Base-by-base conservation (phyloP, 768 basidiomycete species). In the Leccinum uliginosum region DNA sequence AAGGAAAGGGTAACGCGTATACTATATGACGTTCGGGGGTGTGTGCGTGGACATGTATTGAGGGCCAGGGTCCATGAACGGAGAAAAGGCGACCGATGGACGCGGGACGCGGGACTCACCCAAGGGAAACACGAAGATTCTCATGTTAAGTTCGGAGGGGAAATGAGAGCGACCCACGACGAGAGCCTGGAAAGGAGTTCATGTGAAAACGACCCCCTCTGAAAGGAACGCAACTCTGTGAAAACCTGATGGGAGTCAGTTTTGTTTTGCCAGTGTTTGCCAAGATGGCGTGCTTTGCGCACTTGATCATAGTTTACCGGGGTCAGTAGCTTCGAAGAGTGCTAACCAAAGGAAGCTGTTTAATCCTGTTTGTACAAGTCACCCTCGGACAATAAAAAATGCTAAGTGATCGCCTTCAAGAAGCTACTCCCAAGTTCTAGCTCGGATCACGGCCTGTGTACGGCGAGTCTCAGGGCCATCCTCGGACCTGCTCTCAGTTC, bases 21-120 rank as follows among this genome's bases (percentile, higher is more conserved):
- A 35, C 51, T 40, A 54, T 40, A 54, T 61, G 67, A 68, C 56
- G 56, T 67, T 51, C 53, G 40, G 50, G 50, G 47, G 44, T 19
- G 21, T 19, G 21, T 49, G 43, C 26, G 30, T 26, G 54, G n/a
- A 44, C 44, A 23, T 26, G 26, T 52, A 29, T 12, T 15, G 53
- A 56, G 49, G 17, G 55, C 50, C 48, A 56, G 51, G 35, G 57
- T 51, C 48, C 47, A 23, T 59, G 63, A 62, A 55, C 35, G 23
- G 34, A 57, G 56, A 61, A 61, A 66, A 15, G 23, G 50, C 23
- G 58, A 50, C 59, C 50, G 48, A 43, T 38, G 17, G 32, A 51
- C 45, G 46, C 50, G 59, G 17, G 32, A 51, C 45, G 46, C 50
- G 59, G 48, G 27, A 61, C 54, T 32, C 29, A 54, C 51, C 53